These are phyloP conservation scores for Cercospora sesami DNA, from an alignment of 2,329 filamentous ascomycete genomes.

Conservation along the genomic window DNA sequence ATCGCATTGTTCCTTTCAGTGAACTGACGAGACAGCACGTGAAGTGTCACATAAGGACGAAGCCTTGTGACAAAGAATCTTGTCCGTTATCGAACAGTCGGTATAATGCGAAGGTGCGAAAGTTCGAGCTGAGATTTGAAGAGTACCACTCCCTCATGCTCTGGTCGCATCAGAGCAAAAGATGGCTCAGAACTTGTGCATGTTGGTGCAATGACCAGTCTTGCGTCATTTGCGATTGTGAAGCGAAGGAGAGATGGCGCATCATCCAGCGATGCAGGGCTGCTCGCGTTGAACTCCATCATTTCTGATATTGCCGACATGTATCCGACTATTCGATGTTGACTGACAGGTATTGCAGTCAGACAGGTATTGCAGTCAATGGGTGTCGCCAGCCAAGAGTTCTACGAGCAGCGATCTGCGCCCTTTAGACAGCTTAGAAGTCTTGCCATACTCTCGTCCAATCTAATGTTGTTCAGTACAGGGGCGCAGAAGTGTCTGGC, in stretches of 20 bases:
- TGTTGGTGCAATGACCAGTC: background rate
- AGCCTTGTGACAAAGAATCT: background rate
- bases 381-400: background rate
- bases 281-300: background rate
- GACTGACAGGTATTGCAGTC: background rate
- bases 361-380: background rate
- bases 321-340: background rate
- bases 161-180: background rate
- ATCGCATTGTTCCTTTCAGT: background rate
- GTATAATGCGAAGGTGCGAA: background rate
- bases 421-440: background rate
- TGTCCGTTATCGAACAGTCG: background rate
- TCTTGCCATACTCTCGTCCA: background rate
- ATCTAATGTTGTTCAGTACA: background rate
- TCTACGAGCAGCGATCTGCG: background rate
- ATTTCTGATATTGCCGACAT: background rate
- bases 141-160: background rate
- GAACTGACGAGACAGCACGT: background rate
- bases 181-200: background rate
- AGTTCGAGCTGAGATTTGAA: background rate
- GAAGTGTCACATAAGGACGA: background rate
- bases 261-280: background rate
- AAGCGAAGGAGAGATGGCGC: background rate
- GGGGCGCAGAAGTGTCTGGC: background rate
- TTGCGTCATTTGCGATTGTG: background rate